Evolutionary conservation across 805 yeast genomes (phyloP).

Genomic region (Jamesozyma piceae): DNA sequence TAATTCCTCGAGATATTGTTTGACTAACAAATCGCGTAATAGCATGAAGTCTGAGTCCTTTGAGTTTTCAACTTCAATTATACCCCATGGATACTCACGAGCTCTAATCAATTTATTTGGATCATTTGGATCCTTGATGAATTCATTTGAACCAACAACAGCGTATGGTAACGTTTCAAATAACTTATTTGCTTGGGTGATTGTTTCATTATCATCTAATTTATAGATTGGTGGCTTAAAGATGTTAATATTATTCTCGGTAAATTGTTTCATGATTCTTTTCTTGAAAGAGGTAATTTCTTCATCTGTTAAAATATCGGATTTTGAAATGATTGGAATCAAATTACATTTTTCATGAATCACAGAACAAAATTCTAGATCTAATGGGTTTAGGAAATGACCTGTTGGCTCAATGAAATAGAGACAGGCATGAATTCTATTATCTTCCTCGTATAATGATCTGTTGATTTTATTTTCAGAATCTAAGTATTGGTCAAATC

Average conservation of each 20-base stretch:
- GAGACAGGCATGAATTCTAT: slow-evolving; percentile 84
- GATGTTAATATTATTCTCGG: slow-evolving; percentile 59
- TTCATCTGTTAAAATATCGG: slow-evolving; percentile 84
- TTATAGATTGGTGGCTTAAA: slow-evolving; percentile 74
- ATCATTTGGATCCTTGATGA: slow-evolving; percentile 63
- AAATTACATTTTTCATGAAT: slow-evolving; percentile 86
- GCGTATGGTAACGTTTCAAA: slow-evolving; percentile 81
- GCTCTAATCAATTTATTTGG: slow-evolving; percentile 82
- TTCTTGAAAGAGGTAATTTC: slow-evolving; percentile 71
- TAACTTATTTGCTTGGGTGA: slow-evolving; percentile 53
- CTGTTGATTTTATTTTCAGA: slow-evolving; percentile 78
- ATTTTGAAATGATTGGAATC: slow-evolving; percentile 89
- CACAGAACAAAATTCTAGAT: slow-evolving; percentile 77
- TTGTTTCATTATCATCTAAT: slow-evolving; percentile 78
- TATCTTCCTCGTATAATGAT: slow-evolving; percentile 46
- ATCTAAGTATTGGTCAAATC: slow-evolving; percentile 85
- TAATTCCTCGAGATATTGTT: slow-evolving; percentile 88
- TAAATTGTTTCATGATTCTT: slow-evolving; percentile 69
- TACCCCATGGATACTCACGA: slow-evolving; percentile 94
- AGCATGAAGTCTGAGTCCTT: slow-evolving; percentile 85
- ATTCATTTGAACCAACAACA: slow-evolving; percentile 78
- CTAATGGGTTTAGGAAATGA: slow-evolving; percentile 81
- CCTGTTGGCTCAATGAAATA: slow-evolving; percentile 97
- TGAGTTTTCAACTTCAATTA: slow-evolving; percentile 90
- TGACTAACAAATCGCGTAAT: slow-evolving; percentile 78